Evolutionary conservation across 1,139 yeast genomes (phyloP), one percentile per base, ranked within the genome.

Genomic region (Debaryomyces robertsiae): DNA sequence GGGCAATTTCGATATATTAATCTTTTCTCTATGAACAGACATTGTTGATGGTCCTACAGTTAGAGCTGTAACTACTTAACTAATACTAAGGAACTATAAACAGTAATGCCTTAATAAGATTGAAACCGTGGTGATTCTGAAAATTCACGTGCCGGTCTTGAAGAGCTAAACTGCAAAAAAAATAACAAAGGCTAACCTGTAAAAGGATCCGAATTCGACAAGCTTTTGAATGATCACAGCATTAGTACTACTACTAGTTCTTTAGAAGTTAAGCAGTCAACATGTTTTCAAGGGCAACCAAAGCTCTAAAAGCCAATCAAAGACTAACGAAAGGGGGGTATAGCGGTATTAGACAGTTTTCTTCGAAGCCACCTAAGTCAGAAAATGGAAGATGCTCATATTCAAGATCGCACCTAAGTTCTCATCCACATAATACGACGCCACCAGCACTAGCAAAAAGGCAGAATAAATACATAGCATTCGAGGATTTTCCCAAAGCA

Each of bases 1-100:
- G 10, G 79, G 78, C 47, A 73, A 64, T 23, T 52, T 46, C 15
- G 54, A 34, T 15, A 60, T 24, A 36, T 54, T 55, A 32, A 58
- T 39, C 34, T 56, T 50, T 41, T 66, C 73, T 58, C 73, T 61
- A 54, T 67, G 72, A 38, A 55, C 48, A n/a, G 74, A 66, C 75
- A 69, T 69, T 27, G 25, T 47, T 16, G 36, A 6, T 32, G 10
- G 11, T n/a, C n/a, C n/a, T n/a, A n/a, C n/a, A n/a, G n/a, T n/a
- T n/a, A n/a, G n/a, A n/a, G n/a, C n/a, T n/a, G n/a, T n/a, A n/a
- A n/a, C n/a, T n/a, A n/a, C n/a, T n/a, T n/a, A n/a, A n/a, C n/a
- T n/a, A n/a, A n/a, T n/a, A n/a, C n/a, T n/a, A n/a, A n/a, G n/a
- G n/a, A n/a, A n/a, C n/a, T n/a, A n/a, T n/a, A n/a, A n/a, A n/a